Percentiles rank a stretch among this genome's conserved stretches.
phyloP scores from a whole-genome alignment of 2,329 filamentous ascomycete genomes.

The Rachicladosporium sp. region DNA sequence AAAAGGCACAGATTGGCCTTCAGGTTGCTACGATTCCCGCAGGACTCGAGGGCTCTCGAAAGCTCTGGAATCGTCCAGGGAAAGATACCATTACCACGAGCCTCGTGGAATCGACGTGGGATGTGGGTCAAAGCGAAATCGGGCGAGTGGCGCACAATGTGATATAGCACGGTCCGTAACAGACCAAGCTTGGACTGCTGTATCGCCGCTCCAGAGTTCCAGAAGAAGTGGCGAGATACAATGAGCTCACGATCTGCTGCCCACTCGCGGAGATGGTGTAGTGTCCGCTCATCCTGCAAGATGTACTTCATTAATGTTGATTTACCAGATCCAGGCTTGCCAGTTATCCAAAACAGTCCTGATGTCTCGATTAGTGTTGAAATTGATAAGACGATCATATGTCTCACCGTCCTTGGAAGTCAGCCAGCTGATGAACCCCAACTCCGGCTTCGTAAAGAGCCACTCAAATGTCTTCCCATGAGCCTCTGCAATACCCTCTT shows the following conservation, averaged over 20 bases:
- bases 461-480: background rate
- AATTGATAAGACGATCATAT: background rate
- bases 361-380: background rate
- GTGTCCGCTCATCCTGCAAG: too few species aligned
- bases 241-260: background rate
- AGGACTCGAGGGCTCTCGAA: background rate
- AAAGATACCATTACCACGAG: background rate
- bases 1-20: conserved; percentile 9
- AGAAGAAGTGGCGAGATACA: conserved; percentile 7
- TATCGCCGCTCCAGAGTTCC: conserved; percentile 5
- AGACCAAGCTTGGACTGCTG: conserved; percentile 9
- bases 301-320: conserved; percentile 8
- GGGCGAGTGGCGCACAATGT: conserved; percentile 7
- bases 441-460: too few species aligned
- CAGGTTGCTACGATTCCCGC: background rate
- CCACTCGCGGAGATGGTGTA: background rate
- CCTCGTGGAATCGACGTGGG: background rate
- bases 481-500: background rate
- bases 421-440: too few species aligned
- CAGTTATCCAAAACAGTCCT: conserved; percentile 6
- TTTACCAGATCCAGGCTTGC: conserved; percentile 9
- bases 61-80: conserved; percentile 2
- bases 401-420: too few species aligned
- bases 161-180: conserved; percentile 6
- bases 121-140: conserved; percentile 1